Evolutionary conservation across 352 stramenopile species (phyloP).

Genomic region (Phytophthora parvispora): DNA sequence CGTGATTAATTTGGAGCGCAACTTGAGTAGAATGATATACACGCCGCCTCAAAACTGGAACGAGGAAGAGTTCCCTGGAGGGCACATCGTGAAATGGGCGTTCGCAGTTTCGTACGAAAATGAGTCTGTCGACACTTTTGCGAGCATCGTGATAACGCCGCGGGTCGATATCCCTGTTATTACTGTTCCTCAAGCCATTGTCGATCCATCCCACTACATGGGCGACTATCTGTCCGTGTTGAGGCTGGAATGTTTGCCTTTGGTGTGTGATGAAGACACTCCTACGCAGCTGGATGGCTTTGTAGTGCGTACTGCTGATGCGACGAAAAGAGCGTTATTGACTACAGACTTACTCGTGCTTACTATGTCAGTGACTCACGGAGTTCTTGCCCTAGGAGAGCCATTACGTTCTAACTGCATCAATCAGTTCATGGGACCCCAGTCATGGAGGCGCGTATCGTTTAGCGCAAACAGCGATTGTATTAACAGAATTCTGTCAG

Average conservation of each 20-base stretch:
- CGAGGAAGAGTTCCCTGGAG: constrained; percentile 21
- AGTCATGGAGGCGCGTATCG: constrained; percentile 3
- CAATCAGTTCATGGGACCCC: constrained; percentile 11
- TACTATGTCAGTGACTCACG: constrained; percentile 43
- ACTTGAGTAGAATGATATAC: constrained; percentile 42
- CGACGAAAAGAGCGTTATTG: background rate
- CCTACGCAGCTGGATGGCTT: constrained; percentile 42
- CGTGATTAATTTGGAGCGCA: constrained; percentile 18
- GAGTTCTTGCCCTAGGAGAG: constrained; percentile 33
- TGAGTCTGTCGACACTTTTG: constrained; percentile 37
- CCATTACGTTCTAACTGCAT: constrained; percentile 35
- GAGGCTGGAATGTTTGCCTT: constrained; percentile 48
- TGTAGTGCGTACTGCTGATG: constrained; percentile 47
- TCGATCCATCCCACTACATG: constrained; percentile 37
- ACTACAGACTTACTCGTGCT: constrained; percentile 28
- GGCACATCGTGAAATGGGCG: constrained; percentile 52
- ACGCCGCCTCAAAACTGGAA: constrained; percentile 67
- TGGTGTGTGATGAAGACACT: constrained; percentile 58
- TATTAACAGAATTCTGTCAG: constrained; percentile 47
- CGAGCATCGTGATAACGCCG: constrained; percentile 42
- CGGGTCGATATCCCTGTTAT: constrained; percentile 57
- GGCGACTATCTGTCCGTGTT: constrained; percentile 55
- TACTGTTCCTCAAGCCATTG: constrained; percentile 32
- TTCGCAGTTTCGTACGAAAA: constrained; percentile 45
- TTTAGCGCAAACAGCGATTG: constrained; percentile 47